Evolutionary conservation across 2,329 filamentous ascomycete genomes (phyloP).

Genomic region (Eurotiales sp.): DNA sequence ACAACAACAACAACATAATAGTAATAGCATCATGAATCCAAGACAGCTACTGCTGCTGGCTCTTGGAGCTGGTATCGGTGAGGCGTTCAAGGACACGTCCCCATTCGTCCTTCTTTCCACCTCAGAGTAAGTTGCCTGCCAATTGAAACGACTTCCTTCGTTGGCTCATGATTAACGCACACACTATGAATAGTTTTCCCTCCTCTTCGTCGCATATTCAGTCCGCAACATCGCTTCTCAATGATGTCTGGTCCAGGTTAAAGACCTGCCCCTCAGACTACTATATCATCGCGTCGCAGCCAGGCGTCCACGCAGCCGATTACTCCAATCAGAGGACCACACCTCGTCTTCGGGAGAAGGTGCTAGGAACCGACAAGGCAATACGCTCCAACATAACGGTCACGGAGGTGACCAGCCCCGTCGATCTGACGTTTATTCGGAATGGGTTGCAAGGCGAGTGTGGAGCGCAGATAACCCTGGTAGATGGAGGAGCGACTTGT

Average conservation of each 20-base stretch:
- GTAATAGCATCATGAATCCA: slow-evolving; percentile 35
- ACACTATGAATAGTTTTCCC: slow-evolving; percentile 32
- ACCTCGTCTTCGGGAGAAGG: slow-evolving; percentile 53
- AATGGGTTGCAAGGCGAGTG: slow-evolving; percentile 46
- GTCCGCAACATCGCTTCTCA: slow-evolving; percentile 40
- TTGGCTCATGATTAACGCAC: slow-evolving; percentile 27
- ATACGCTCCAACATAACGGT: slow-evolving; percentile 52
- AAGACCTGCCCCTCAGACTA: slow-evolving; percentile 66
- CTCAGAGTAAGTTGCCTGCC: slow-evolving; percentile 59
- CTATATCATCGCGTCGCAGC: slow-evolving; percentile 76
- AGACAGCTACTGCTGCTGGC: slow-evolving; percentile 44
- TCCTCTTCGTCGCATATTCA: slow-evolving; percentile 41
- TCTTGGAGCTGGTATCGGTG: slow-evolving; percentile 55
- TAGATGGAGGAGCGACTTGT: slow-evolving; percentile 45
- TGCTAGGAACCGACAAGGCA: slow-evolving; percentile 47
- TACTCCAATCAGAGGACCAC: slow-evolving; percentile 53
- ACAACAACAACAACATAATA: slow-evolving; percentile 17
- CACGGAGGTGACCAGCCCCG: slow-evolving; percentile 50
- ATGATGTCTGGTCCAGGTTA: slow-evolving; percentile 48
- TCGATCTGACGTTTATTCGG: slow-evolving; percentile 44
- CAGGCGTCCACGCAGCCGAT: slow-evolving; percentile 67
- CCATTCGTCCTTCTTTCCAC: slow-evolving; percentile 88
- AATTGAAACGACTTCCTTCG: slow-evolving; percentile 17
- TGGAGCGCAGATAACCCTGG: slow-evolving; percentile 38
- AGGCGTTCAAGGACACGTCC: slow-evolving; percentile 80